Evolutionary conservation across 1,284 basidiomycete genomes (phyloP).

Genomic region (Ustilago cynodontis): DNA sequence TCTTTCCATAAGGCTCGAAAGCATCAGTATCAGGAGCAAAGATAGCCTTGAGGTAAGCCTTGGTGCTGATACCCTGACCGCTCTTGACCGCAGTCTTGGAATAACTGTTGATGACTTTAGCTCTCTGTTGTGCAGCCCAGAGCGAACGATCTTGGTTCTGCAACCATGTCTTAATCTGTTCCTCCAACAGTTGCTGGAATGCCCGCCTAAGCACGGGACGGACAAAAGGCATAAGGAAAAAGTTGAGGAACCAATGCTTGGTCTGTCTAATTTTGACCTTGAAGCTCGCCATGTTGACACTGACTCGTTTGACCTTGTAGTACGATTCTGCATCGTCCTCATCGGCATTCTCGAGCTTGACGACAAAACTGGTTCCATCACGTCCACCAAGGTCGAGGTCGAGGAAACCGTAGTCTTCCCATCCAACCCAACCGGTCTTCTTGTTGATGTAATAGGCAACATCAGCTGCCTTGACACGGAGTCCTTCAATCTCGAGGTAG

Average conservation of each 20-base stretch:
- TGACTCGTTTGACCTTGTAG: conserved; percentile 72
- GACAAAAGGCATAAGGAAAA: conserved; percentile 65
- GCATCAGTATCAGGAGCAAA: conserved; percentile 67
- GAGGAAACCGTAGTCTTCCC: conserved; percentile 72
- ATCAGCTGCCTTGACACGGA: conserved; percentile 71
- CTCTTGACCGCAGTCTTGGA: conserved; percentile 30
- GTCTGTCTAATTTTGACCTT: conserved; percentile 60
- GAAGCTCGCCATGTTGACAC: conserved; percentile 71
- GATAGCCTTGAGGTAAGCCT: conserved; percentile 72
- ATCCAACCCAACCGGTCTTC: conserved; percentile 69
- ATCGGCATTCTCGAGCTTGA: conserved; percentile 72
- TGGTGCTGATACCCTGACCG: conserved; percentile 70
- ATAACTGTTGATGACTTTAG: conserved; percentile 71
- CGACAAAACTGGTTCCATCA: conserved; percentile 71
- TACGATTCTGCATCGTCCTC: conserved; percentile 72
- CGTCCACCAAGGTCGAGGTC: conserved; percentile 71
- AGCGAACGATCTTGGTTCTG: conserved; percentile 63
- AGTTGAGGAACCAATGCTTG: conserved; percentile 64
- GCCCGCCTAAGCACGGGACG: conserved; percentile 52
- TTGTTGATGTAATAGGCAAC: conserved; percentile 72
- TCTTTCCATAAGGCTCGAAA: conserved; percentile 68
- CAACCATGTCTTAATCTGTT: conserved; percentile 64
- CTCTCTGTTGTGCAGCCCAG: conserved; percentile 71
- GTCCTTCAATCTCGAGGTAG: conserved; percentile 71
- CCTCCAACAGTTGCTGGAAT: conserved; percentile 69